These are phyloP conservation scores for Dittrichia graveolens DNA, from an alignment of 129 eudicot species.

Conservation along the genomic window DNA sequence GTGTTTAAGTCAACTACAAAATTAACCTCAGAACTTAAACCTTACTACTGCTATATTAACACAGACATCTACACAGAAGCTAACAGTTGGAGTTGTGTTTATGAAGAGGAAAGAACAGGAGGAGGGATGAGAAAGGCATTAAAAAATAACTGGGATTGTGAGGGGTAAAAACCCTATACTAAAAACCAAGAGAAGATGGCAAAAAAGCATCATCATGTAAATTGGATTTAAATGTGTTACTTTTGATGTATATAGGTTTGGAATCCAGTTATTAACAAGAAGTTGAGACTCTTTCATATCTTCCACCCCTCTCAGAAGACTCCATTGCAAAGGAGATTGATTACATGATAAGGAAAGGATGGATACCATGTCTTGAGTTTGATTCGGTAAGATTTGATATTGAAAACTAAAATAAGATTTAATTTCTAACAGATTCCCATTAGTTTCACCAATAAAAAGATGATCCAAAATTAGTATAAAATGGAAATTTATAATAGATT, in stretches of 20 bases:
- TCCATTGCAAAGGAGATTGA: conserved; percentile 68
- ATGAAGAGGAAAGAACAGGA: no score
- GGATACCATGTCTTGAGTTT: conserved; percentile 73
- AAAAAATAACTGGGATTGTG: no score
- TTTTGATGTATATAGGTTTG: conserved; percentile 44
- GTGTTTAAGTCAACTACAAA: no score
- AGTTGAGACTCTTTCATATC: conserved; percentile 69
- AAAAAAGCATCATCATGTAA: no score
- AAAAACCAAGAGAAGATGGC: no score
- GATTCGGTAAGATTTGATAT: conserved; percentile 46
- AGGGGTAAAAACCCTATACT: no score
- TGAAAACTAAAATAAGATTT: conserved; percentile 16
- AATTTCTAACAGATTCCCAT: conserved; percentile 10
- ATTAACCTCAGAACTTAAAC: no score
- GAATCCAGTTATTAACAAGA: conserved; percentile 67
- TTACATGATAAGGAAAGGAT: conserved; percentile 65
- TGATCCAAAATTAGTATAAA: not conserved
- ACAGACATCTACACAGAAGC: no score
- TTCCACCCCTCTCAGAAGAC: conserved; percentile 63
- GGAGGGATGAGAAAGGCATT: no score
- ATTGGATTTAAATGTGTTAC: conserved; percentile 3
- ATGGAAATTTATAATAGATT: not conserved
- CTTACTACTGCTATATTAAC: no score
- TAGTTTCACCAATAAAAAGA: not conserved
- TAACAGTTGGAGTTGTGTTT: no score